These are phyloP conservation scores for Sclerotinia subarctica DNA, from an alignment of 2,329 filamentous ascomycete species.

Conservation along the genomic window DNA sequence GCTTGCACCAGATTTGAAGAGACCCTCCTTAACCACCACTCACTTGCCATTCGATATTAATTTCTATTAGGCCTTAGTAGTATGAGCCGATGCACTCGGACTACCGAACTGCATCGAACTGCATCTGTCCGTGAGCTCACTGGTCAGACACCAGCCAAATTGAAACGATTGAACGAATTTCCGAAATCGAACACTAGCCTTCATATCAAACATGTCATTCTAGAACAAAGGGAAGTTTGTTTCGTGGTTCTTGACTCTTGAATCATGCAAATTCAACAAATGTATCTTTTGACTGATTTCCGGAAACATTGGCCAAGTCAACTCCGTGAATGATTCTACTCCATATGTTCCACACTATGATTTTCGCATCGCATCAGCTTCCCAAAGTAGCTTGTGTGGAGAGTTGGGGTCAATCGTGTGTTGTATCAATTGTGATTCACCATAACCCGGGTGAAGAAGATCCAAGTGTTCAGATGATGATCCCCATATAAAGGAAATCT, in stretches of 20 bases:
- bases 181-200: slow-evolving; percentile 1
- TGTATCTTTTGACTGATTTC: slow-evolving; percentile 10
- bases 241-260: background rate
- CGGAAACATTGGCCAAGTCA: slow-evolving; percentile 14
- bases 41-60: background rate
- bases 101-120: slow-evolving; percentile 35
- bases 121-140: slow-evolving; percentile 34
- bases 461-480: slow-evolving; percentile 38
- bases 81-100: slow-evolving; percentile 22
- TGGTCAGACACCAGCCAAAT: slow-evolving; percentile 31
- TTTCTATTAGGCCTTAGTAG: background rate
- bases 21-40: background rate
- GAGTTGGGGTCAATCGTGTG: slow-evolving; percentile 19
- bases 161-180: slow-evolving; percentile 28
- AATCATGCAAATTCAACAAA: slow-evolving; percentile 10
- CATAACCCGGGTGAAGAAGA: slow-evolving; percentile 31
- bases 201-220: slow-evolving; percentile 18
- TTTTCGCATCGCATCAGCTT: slow-evolving; percentile 13
- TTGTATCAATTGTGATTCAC: slow-evolving; percentile 35
- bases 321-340: slow-evolving; percentile 11
- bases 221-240: slow-evolving; percentile 16
- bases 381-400: slow-evolving; percentile 18
- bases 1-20: background rate
- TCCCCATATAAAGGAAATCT: slow-evolving; percentile 29
- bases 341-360: slow-evolving; percentile 12